Evolutionary conservation across 257 asterid genomes (phyloP), one percentile per base, ranked within the genome.

Genomic region (Solanum clarkiae): DNA sequence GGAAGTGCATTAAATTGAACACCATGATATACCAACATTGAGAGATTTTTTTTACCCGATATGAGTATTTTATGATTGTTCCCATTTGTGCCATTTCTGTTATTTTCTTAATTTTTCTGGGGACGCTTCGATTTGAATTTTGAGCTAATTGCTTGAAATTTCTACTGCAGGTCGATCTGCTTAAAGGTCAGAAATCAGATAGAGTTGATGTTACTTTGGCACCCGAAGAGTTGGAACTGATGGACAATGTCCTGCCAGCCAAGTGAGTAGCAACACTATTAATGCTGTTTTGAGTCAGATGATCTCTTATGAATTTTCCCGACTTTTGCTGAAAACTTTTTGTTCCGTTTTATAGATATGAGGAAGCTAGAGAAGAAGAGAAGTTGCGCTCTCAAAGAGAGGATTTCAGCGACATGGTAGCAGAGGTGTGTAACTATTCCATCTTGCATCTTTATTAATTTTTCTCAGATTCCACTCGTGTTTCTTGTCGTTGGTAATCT

Each of bases 391-490:
- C 89, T 59, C 97, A 96, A 90, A 89, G 92, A 32, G 98, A 96
- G 93, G 98, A 96, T 89, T 96, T 96, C 91, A 96, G 98, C 85
- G 99, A 96, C 90, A 93, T 96, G 98, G 99, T 96, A 83, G 98
- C 98, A 8, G 99, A 95, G 98, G 99, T 96, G 45, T 32, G 69
- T 65, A 22, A 65, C 24, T 49, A 59, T 47, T 14, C 42, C 56
- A 42, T 24, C 57, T 22, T 16, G 51, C 13, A 24, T 57, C 84
- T 81, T 10, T 11, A 7, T 18, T 56, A n/a, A 5, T 57, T 54
- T 55, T 80, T 45, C 54, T 20, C 14, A 32, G 71, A 32, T 55
- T 57, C 36, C 40, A 10, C 5, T 15, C 22, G 36, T 44, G 68
- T 36, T n/a, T 82, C 63, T 82, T 24, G 18, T n/a, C 5, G 22